Conservation (phyloP, 345 rosid species). For the Populus alba region DNA sequence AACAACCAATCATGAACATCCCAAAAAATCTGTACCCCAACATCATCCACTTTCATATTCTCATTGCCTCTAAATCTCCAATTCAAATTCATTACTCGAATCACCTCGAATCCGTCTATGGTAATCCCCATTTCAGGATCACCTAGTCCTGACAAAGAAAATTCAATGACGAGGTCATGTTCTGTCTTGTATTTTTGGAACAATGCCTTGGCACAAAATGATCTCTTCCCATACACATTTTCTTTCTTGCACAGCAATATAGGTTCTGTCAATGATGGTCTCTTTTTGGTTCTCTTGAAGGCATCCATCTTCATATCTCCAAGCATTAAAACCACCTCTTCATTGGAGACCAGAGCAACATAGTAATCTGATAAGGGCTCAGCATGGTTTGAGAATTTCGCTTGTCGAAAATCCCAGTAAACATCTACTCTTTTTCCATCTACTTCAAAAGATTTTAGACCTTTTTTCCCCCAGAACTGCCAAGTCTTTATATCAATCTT, state of each 20-base stretch:
- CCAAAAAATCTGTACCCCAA: slow-evolving; percentile 52
- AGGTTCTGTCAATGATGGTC: slow-evolving; percentile 42
- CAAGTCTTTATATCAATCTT: slow-evolving; percentile 61
- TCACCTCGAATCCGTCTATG: slow-evolving; percentile 47
- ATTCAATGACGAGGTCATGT: slow-evolving; percentile 60
- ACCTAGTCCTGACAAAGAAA: slow-evolving; percentile 45
- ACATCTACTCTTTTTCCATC: slow-evolving; percentile 42
- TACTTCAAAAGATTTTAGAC: slow-evolving; percentile 59
- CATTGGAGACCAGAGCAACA: slow-evolving; percentile 46
- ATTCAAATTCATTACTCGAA: slow-evolving; percentile 54
- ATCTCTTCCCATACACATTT: slow-evolving; percentile 53
- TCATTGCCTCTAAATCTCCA: slow-evolving; percentile 85
- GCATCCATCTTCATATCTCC: slow-evolving; percentile 63
- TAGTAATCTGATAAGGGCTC: slow-evolving; percentile 62
- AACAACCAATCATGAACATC: slow-evolving; percentile 81
- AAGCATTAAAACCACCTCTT: slow-evolving; percentile 45
- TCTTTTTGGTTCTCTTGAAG: slow-evolving; percentile 50
- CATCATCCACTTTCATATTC: slow-evolving; percentile 39
- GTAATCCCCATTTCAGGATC: slow-evolving; percentile 77
- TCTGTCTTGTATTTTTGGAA: slow-evolving; percentile 38
- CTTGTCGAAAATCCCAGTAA: slow-evolving; percentile 70
- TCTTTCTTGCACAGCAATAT: slow-evolving; percentile 67
- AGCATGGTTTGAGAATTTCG: slow-evolving; percentile 56
- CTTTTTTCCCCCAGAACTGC: slow-evolving; percentile 70
- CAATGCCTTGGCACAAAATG: slow-evolving; percentile 55